Conservation (phyloP, 257 asterid species). For the Osmanthus fragrans region DNA sequence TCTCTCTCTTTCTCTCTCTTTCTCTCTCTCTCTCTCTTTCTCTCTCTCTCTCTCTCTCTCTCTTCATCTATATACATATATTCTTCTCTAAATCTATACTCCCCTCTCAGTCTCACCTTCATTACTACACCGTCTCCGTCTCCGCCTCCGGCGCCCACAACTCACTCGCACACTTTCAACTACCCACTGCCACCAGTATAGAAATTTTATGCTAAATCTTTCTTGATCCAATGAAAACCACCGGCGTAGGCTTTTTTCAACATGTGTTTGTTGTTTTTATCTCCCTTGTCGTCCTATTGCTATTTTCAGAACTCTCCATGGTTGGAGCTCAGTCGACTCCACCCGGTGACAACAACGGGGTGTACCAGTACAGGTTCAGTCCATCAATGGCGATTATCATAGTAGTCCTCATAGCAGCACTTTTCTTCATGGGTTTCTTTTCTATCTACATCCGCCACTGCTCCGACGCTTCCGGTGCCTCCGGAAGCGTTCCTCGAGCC, state of each 20-base stretch:
- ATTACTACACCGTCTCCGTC: not conserved
- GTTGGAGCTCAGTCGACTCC: slow-evolving; percentile 32
- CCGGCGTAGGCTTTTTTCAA: not conserved
- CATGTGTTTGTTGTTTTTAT: not conserved
- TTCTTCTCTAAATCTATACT: not conserved
- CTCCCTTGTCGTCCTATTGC: slow-evolving; percentile 2
- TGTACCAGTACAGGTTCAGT: slow-evolving; percentile 28
- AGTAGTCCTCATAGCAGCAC: slow-evolving; percentile 43
- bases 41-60: not conserved
- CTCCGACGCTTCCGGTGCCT: slow-evolving; percentile 7
- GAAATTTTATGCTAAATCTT: not conserved
- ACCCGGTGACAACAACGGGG: not conserved
- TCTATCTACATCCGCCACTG: slow-evolving; percentile 62
- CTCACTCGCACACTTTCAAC: not conserved
- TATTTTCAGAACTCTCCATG: not conserved
- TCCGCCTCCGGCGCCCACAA: not conserved
- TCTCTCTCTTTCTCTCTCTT: not conserved
- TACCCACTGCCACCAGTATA: not conserved
- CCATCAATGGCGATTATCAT: slow-evolving; percentile 53
- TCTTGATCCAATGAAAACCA: not conserved
- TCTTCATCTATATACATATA: not conserved
- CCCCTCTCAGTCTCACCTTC: not conserved
- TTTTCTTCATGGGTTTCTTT: slow-evolving; percentile 54
- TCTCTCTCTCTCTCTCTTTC: not conserved
- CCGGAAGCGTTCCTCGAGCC: slow-evolving; percentile 17